Evolutionary conservation across 352 stramenopile species (phyloP), one percentile per base, ranked within the genome.

Genomic region (Achlya hypogyna): DNA sequence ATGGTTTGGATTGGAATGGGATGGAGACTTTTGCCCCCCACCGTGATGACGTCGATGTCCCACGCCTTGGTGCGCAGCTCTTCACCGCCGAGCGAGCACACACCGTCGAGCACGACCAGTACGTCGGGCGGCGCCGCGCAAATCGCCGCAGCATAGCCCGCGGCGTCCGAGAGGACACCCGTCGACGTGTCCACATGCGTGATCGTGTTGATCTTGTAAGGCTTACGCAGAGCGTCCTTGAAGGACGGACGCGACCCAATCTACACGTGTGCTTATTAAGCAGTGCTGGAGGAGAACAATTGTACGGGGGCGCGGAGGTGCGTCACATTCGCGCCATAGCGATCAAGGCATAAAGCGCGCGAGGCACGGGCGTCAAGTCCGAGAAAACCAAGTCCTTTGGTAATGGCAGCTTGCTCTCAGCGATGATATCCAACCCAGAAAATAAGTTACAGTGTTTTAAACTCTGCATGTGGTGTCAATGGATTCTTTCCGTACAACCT

Each of bases 111-210:
- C 2, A 91, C 74, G 47, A 89, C 69, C 6, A 91, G 67, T 31
- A 80, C 79, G 25, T 88, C 63, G 0, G 82, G 80, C 65, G 88
- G 80, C 9, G 82, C 51, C 32, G 80, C 74, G 52, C 82, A 80
- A 51, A 91, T 79, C 1, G 74, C 63, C 0, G 75, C 75, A 22
- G 82, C 75, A 62, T 87, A 78, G 45, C 79, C 71, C 71, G 88
- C 75, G 53, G 88, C 78, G 31, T 81, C 71, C 27, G 81, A 75
- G 28, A 82, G 74, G 34, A 91, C 82, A 62, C 82, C 82, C 20
- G 82, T 91, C 10, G 82, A 91, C 58, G 82, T 91, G 67, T 91
- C 82, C 22, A 91, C 82, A 35, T 91, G 82, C 12, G 82, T 91
- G 71, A 91, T 88, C 1, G 80, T 89, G 47, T 88, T 76, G 23